Percentiles rank a stretch among this genome's conserved stretches.
Conservation (phyloP, 345 rosid species). For the Eucalyptus cloeziana region DNA sequence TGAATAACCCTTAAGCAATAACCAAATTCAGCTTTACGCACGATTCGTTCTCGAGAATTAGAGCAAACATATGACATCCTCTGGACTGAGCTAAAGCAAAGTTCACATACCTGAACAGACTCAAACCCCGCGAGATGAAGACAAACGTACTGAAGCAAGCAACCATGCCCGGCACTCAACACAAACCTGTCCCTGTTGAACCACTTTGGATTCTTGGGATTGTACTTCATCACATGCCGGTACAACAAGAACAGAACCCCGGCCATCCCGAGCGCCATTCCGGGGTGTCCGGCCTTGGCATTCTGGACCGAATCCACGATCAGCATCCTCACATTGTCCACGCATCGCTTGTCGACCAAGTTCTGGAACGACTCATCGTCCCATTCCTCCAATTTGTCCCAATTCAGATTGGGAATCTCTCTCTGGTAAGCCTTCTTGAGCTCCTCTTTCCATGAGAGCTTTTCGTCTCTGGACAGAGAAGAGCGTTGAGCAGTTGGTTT, state of each 20-base stretch:
- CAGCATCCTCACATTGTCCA: constrained; percentile 36
- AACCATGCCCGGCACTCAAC: constrained; percentile 30
- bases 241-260: constrained; percentile 9
- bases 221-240: constrained; percentile 14
- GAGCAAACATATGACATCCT: neutral
- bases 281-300: constrained; percentile 55
- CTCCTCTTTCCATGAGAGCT: neutral
- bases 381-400: neutral
- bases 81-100: neutral
- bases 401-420: neutral
- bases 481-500: neutral
- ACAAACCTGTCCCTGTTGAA: constrained; percentile 29
- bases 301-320: constrained; percentile 47
- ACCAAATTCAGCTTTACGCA: neutral
- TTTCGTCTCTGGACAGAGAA: neutral
- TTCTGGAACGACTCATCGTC: neutral
- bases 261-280: constrained; percentile 48
- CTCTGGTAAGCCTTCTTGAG: neutral
- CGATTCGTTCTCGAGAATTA: neutral
- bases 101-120: constrained; percentile 5
- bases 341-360: constrained; percentile 25
- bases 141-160: constrained; percentile 25
- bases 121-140: constrained; percentile 27
- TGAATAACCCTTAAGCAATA: neutral
- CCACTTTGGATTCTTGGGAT: constrained; percentile 19